A percentile compares a stretch with the other conserved stretches of the same genome.
Conservation (phyloP, 2,329 filamentous ascomycete genomes). For the Coniochaeta sp. region DNA sequence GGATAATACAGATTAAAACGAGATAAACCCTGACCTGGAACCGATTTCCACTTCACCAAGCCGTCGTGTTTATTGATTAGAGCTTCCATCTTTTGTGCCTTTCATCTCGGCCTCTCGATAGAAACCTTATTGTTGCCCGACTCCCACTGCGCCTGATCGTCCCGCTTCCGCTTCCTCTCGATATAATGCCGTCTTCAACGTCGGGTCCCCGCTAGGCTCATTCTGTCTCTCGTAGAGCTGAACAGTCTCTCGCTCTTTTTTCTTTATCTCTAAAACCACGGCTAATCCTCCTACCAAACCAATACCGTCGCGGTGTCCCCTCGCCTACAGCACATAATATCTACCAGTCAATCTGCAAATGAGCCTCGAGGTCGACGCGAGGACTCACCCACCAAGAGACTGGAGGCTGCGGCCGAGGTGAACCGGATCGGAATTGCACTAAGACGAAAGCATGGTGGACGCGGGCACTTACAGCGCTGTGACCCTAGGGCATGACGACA, state of each 20-base stretch:
- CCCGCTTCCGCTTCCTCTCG: not conserved
- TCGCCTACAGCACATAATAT: not conserved
- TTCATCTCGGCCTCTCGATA: not conserved
- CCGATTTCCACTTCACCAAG: not conserved
- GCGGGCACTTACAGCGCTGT: not conserved
- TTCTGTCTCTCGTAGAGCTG: not conserved
- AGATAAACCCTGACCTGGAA: not conserved
- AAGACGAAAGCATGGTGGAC: not conserved
- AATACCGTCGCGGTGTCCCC: not conserved
- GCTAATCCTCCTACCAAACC: not conserved
- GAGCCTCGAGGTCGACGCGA: not conserved
- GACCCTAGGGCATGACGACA: constrained; percentile 9
- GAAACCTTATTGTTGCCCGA: not conserved
- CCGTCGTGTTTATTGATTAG: not conserved
- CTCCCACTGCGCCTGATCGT: not conserved
- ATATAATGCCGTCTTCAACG: not conserved
- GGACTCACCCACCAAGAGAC: not conserved
- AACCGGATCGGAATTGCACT: not conserved
- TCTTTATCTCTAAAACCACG: not conserved
- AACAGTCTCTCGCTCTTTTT: not conserved
- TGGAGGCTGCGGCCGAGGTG: not conserved
- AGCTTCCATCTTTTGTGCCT: not conserved
- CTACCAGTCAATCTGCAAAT: not conserved
- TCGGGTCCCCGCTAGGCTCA: not conserved
- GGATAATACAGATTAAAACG: not conserved